phyloP scores from a whole-genome alignment of 192 early-diverging fungal species.

The Fimicolochytrium jonesii region DNA sequence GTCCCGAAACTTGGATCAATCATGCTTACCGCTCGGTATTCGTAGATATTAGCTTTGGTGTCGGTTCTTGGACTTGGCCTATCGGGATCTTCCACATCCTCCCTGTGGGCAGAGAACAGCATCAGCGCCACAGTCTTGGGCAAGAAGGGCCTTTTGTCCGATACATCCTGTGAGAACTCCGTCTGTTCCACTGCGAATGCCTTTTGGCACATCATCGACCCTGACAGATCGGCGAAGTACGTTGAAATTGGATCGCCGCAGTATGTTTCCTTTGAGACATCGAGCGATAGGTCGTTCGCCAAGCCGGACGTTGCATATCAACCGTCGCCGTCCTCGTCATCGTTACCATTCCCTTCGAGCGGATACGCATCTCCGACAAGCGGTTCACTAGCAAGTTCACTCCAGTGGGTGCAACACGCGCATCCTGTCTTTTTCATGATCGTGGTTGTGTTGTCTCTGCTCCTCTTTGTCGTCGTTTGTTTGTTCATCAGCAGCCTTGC shows the following conservation, averaged over 20 bases:
- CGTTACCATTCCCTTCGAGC: too few relatives aligned
- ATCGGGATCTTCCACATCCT: slow-evolving; percentile 17
- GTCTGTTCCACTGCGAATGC: slow-evolving; percentile 32
- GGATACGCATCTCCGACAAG: too few relatives aligned
- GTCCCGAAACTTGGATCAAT: too few relatives aligned
- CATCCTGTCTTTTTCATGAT: slow-evolving; percentile 20
- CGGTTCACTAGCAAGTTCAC: too few relatives aligned
- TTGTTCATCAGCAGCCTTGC: slow-evolving; percentile 6
- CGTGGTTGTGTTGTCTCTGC: slow-evolving; percentile 10
- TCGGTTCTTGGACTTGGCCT: slow-evolving; percentile 32
- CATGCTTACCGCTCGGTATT: neutral
- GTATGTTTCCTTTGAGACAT: slow-evolving; percentile 13
- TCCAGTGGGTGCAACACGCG: too few relatives aligned
- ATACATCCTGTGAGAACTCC: slow-evolving; percentile 22
- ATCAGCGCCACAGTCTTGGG: neutral
- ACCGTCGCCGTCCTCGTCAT: slow-evolving; percentile 12
- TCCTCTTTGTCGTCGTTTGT: slow-evolving; percentile 4
- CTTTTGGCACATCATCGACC: slow-evolving; percentile 54
- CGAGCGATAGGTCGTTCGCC: neutral
- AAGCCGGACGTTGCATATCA: slow-evolving; percentile 4
- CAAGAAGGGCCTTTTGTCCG: neutral
- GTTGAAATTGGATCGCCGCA: slow-evolving; percentile 44
- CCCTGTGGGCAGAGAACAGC: neutral
- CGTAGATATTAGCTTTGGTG: slow-evolving; percentile 31
- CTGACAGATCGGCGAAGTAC: slow-evolving; percentile 38